Conservation (phyloP, 2,329 filamentous ascomycete species). For the Myriangium duriaei region DNA sequence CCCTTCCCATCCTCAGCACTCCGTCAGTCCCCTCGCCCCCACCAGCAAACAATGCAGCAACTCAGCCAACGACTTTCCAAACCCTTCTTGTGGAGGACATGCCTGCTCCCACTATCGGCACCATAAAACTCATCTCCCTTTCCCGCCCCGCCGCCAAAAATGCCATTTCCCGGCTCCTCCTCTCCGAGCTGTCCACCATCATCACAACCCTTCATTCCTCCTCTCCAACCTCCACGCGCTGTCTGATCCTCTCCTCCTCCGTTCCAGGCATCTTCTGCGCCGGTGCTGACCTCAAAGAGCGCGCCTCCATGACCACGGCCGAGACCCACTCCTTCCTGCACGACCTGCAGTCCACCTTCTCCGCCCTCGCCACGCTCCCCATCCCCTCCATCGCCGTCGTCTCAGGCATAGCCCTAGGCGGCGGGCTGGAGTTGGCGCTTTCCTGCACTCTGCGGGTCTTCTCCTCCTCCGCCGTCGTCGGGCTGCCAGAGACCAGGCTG, state of each 20-base stretch:
- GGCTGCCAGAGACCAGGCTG: constrained; percentile 79
- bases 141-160: constrained; percentile 79
- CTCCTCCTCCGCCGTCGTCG: constrained; percentile 63
- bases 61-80: constrained; percentile 16
- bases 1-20: no score
- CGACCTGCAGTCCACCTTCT: constrained; percentile 64
- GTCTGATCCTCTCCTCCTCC: constrained; percentile 71
- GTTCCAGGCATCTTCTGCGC: constrained; percentile 85
- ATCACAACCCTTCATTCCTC: constrained; percentile 54
- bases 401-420: constrained; percentile 74
- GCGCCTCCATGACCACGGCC: constrained; percentile 59
- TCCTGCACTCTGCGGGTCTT: constrained; percentile 84
- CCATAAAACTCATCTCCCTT: constrained; percentile 77
- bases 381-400: constrained; percentile 86
- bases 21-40: no score
- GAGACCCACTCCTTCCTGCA: constrained; percentile 75
- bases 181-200: constrained; percentile 58
- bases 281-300: constrained; percentile 87
- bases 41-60: no score
- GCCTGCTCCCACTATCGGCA: constrained; percentile 65
- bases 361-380: constrained; percentile 58
- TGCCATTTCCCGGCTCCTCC: constrained; percentile 70
- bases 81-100: constrained; percentile 58
- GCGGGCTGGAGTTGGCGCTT: constrained; percentile 85
- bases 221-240: constrained; percentile 53